Evolutionary conservation across 805 yeast species (phyloP).

Genomic region (Blastobotrys chiropterorum): DNA sequence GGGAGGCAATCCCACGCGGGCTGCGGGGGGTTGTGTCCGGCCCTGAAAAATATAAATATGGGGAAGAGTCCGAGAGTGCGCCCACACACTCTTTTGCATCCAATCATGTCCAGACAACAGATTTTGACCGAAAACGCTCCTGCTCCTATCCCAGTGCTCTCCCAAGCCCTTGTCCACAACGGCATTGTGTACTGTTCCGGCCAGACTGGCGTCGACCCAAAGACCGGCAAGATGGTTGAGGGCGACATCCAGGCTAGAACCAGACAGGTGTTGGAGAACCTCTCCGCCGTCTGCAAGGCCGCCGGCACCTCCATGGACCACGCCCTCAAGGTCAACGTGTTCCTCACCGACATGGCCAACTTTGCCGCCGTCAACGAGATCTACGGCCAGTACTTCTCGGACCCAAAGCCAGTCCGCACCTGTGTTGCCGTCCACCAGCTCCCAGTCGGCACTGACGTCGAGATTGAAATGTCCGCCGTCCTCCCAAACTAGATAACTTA

Average conservation of each 20-base stretch:
- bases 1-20: slow-evolving; percentile 5
- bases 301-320: slow-evolving; percentile 78
- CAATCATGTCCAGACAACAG: slow-evolving; percentile 11
- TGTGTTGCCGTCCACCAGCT: slow-evolving; percentile 91
- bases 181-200: slow-evolving; percentile 73
- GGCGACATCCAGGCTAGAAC: slow-evolving; percentile 23
- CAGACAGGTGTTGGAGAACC: slow-evolving; percentile 35
- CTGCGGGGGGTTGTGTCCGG: not conserved
- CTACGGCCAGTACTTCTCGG: slow-evolving; percentile 45
- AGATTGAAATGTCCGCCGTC: slow-evolving; percentile 50
- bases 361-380: slow-evolving; percentile 83
- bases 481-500: slow-evolving; percentile 2
- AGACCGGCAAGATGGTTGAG: slow-evolving; percentile 39
- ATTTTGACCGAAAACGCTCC: slow-evolving; percentile 68
- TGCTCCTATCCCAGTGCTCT: slow-evolving; percentile 84
- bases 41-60: not conserved
- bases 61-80: not conserved
- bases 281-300: slow-evolving; percentile 63
- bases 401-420: slow-evolving; percentile 78
- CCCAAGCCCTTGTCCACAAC: slow-evolving; percentile 82
- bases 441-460: slow-evolving; percentile 82
- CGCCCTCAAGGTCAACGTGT: slow-evolving; percentile 80
- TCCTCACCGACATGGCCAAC: slow-evolving; percentile 82
- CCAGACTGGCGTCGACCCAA: slow-evolving; percentile 40
- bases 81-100: not conserved